Conservation (phyloP, 768 basidiomycete genomes). For the Amyloporia xantha region DNA sequence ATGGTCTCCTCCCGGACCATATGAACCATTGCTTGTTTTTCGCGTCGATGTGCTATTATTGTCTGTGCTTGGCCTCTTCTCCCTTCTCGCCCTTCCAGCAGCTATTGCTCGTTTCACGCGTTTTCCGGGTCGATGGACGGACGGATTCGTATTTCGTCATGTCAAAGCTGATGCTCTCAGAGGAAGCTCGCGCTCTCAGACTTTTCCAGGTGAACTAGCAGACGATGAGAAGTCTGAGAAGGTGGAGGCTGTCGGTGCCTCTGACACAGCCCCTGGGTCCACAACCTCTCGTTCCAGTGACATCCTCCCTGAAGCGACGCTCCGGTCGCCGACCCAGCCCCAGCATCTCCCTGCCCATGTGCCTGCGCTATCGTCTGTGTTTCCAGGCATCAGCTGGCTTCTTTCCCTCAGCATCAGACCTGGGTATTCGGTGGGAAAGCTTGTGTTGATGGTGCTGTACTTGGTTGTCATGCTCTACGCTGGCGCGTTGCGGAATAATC, state of each 20-base stretch:
- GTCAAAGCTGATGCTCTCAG: background rate
- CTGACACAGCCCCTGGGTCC: too few relatives aligned
- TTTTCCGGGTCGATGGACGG: background rate
- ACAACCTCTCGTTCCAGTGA: too few relatives aligned
- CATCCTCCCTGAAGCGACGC: background rate
- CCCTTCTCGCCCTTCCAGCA: background rate
- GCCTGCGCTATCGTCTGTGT: background rate
- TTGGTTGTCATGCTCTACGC: slow-evolving; percentile 31
- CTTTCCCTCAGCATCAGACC: background rate
- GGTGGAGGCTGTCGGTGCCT: background rate
- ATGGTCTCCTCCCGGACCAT: too few relatives aligned
- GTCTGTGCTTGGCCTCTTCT: background rate
- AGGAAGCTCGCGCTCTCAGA: background rate
- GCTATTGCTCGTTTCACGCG: background rate
- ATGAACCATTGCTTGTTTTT: background rate
- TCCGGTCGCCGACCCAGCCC: background rate
- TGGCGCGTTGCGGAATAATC: slow-evolving; percentile 42
- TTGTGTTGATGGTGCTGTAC: background rate
- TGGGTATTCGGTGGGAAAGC: background rate
- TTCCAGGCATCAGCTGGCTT: background rate
- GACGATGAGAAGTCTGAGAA: background rate
- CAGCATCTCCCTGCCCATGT: slow-evolving; percentile 1
- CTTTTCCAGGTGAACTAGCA: background rate
- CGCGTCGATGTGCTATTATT: background rate
- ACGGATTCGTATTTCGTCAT: background rate